These are phyloP conservation scores for Spiromastix sp. DNA, from an alignment of 2,329 filamentous ascomycete species.

Conservation along the genomic window DNA sequence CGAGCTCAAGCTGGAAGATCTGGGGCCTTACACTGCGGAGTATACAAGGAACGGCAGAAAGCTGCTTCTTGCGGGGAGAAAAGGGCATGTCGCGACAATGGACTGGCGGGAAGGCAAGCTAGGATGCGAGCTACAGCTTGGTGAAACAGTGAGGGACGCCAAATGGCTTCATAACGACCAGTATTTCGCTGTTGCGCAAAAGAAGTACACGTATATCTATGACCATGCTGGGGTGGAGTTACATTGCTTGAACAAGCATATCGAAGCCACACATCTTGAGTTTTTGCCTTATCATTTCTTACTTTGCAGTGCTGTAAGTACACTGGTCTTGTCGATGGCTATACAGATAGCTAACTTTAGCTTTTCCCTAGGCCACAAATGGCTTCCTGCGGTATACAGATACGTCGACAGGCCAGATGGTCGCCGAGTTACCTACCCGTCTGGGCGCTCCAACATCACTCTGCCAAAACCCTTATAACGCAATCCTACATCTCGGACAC, in stretches of 20 bases:
- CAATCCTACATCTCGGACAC: constrained; percentile 82
- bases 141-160: constrained; percentile 80
- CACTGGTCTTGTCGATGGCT: too few relatives aligned
- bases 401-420: constrained; percentile 81
- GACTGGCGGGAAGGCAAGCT: constrained; percentile 91
- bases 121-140: constrained; percentile 81
- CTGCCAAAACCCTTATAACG: constrained; percentile 84
- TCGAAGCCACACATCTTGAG: constrained; percentile 87
- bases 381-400: constrained; percentile 92
- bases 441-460: constrained; percentile 75
- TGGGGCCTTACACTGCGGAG: constrained; percentile 81
- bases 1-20: constrained; percentile 68
- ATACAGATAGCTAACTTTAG: not conserved
- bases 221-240: constrained; percentile 83
- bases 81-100: constrained; percentile 92
- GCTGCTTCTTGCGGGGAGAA: constrained; percentile 73
- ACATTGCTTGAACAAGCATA: constrained; percentile 80
- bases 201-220: constrained; percentile 96
- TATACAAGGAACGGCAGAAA: constrained; percentile 85
- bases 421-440: constrained; percentile 75
- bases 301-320: constrained; percentile 67
- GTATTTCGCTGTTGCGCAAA: constrained; percentile 86
- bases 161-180: constrained; percentile 94
- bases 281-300: constrained; percentile 96
- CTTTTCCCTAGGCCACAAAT: constrained; percentile 50